Conservation (phyloP, 805 yeast species). For the Suhomyces sp. region DNA sequence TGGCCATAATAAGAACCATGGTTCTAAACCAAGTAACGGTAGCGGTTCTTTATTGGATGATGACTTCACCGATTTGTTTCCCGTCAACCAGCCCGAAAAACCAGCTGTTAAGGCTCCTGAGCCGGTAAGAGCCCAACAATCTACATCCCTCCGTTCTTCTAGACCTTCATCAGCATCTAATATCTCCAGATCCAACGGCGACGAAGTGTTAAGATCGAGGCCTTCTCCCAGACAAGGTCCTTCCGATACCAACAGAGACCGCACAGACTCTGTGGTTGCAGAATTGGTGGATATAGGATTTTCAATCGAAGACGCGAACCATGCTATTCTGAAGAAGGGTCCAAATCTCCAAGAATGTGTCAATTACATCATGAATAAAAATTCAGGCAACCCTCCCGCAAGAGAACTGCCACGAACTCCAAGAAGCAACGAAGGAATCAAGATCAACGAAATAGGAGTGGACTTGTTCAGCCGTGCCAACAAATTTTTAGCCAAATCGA, state of each 20-base stretch:
- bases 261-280: slow-evolving; percentile 53
- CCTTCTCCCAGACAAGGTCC: too few relatives aligned
- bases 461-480: slow-evolving; percentile 63
- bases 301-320: slow-evolving; percentile 54
- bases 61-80: slow-evolving; percentile 42
- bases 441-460: slow-evolving; percentile 51
- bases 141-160: too few relatives aligned
- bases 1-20: not conserved
- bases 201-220: not conserved
- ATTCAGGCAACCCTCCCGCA: not conserved
- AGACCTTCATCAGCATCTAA: too few relatives aligned
- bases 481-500: slow-evolving; percentile 55
- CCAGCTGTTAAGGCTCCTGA: not conserved
- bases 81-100: not conserved
- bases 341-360: slow-evolving; percentile 65
- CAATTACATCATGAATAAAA: slow-evolving; percentile 56
- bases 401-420: not conserved
- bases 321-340: slow-evolving; percentile 61
- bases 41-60: slow-evolving; percentile 35
- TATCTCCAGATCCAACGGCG: slow-evolving; percentile 2
- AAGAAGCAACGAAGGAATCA: slow-evolving; percentile 1
- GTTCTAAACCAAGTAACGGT: not conserved
- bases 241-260: not conserved
- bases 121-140: too few relatives aligned
- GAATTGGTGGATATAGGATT: slow-evolving; percentile 82